Conservation (phyloP, 257 asterid species). For the Fraxinus excelsior region DNA sequence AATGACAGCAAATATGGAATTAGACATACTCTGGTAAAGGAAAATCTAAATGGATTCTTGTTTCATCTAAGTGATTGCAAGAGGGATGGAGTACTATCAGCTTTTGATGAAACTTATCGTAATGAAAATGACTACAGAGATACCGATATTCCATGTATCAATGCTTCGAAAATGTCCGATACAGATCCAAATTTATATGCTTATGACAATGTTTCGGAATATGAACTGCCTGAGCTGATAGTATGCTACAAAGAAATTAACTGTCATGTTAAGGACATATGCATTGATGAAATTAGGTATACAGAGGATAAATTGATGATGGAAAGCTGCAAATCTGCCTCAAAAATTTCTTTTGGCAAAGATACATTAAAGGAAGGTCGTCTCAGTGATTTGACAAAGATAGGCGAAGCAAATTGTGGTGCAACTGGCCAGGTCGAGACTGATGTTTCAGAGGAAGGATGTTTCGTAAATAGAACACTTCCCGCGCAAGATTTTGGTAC, state of each 20-base stretch:
- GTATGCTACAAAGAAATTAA: conserved; percentile 59
- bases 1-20: conserved; percentile 27
- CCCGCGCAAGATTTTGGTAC: conserved; percentile 32
- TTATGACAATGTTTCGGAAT: conserved; percentile 54
- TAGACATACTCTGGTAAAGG: conserved; percentile 27
- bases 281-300: conserved; percentile 67
- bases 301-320: conserved; percentile 38
- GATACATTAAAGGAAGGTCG: conserved; percentile 24
- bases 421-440: conserved; percentile 21
- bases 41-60: conserved; percentile 29
- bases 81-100: conserved; percentile 40
- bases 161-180: conserved; percentile 29
- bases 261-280: conserved; percentile 67
- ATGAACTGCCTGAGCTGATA: conserved; percentile 54
- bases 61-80: conserved; percentile 21
- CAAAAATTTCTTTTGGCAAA: conserved; percentile 22
- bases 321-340: conserved; percentile 33
- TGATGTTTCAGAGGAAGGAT: conserved; percentile 29
- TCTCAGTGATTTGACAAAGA: conserved; percentile 29
- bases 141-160: conserved; percentile 26
- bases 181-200: conserved; percentile 33
- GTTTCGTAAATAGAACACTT: conserved; percentile 31
- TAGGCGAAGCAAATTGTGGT: conserved; percentile 24
- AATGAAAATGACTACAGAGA: no score
- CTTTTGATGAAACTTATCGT: conserved; percentile 28